Evolutionary conservation across 2,329 filamentous ascomycete genomes (phyloP), one percentile per base, ranked within the genome.

Genomic region (Colletotrichum agaves): DNA sequence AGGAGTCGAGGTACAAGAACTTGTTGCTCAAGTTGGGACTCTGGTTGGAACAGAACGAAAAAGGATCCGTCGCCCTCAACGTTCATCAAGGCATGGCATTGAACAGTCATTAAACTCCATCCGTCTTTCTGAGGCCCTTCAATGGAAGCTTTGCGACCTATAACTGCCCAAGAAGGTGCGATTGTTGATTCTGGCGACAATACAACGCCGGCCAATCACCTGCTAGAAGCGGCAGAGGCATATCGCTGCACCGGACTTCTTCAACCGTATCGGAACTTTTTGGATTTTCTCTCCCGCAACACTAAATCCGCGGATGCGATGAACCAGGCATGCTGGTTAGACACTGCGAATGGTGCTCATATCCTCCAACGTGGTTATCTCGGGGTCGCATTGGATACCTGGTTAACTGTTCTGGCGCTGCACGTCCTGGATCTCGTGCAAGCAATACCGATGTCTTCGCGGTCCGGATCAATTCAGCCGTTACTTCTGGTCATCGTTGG

Each of bases 391-490:
- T 12, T 60, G 3, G 79, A 80, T 60, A 74, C 80, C 1, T 83
- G 80, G 78, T 71, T 83, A 33, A 81, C 79, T 37, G 77, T 78
- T 11, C 77, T 84, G 13, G 81, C 83, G 12, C 74, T 82, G 46
- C 81, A 83, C 63, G 81, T 82, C 15, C 74, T 84, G 15, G 74
- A 78, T 5, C 72, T 79, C 19, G 75, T 84, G 13, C 77, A 82
- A 59, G 74, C 74, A 2, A 74, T 84, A n/a, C 79, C 82, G 0
- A 75, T 80, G 5, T 78, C 78, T 1, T 84, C 82, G 1, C 79
- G 81, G 27, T 82, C 81, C 1, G 77, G 80, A 49, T 83, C 79
- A 19, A 78, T 82, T 4, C 81, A 84, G 65, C 82, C 81, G 2
- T 74, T 84, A 17, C 71, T 84, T 3, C 76, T 84, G 1, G 78